A percentile compares a stretch with the other conserved stretches of the same genome.
phyloP scores from a whole-genome alignment of 176 grass and related monocot species.

The Alopecurus myosuroides region DNA sequence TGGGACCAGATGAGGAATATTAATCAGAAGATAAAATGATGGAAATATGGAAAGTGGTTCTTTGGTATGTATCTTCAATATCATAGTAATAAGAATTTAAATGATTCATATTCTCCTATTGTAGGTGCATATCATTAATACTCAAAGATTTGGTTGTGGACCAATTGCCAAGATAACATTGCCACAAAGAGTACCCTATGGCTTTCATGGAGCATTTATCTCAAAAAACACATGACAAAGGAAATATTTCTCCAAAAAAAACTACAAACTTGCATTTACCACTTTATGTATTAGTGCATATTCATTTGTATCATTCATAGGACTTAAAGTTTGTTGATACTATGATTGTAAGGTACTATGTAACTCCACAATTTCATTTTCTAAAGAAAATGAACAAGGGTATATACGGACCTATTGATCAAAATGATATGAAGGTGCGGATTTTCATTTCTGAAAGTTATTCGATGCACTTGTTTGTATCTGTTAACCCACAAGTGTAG shows the following conservation, averaged over 20 bases:
- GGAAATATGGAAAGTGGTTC: neutral
- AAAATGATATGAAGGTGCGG: too few species aligned
- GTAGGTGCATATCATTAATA: neutral
- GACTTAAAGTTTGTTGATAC: neutral
- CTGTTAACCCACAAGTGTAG: too few species aligned
- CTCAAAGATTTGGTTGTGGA: neutral
- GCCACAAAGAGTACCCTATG: conserved; percentile 26
- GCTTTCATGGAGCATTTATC: conserved; percentile 29
- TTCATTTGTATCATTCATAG: neutral
- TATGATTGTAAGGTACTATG: neutral
- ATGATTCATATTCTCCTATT: neutral
- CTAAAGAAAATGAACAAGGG: too few species aligned
- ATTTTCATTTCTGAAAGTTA: too few species aligned
- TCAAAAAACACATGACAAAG: conserved; percentile 6
- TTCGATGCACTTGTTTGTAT: too few species aligned
- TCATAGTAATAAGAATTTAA: neutral
- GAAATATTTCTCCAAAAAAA: neutral
- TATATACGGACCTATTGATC: too few species aligned
- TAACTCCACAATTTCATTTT: neutral
- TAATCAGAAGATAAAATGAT: neutral
- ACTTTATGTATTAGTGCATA: neutral
- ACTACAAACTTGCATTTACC: neutral
- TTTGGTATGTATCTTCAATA: neutral
- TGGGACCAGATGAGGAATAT: neutral
- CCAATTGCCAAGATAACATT: conserved; percentile 23